phyloP scores from a whole-genome alignment of 257 asterid genomes.

The Capsicum baccatum region DNA sequence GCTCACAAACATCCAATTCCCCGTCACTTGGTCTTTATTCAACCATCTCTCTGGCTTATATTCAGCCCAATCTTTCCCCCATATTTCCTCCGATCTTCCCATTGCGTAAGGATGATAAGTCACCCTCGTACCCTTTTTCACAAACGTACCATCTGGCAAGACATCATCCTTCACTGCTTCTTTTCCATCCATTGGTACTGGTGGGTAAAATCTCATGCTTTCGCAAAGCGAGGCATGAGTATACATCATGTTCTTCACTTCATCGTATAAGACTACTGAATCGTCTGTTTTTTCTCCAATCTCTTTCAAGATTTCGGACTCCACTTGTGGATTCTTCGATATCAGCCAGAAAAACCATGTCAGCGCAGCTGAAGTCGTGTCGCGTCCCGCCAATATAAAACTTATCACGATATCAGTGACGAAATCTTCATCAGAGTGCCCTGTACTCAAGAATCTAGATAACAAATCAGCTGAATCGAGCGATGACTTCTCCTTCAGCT shows the following conservation, averaged over 20 bases:
- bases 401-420: conserved; percentile 64
- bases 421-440: conserved; percentile 55
- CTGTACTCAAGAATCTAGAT: conserved; percentile 58
- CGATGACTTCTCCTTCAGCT: conserved; percentile 32
- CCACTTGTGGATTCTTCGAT: conserved; percentile 37
- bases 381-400: conserved; percentile 73
- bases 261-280: conserved; percentile 39
- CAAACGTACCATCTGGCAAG: conserved; percentile 49
- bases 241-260: conserved; percentile 56
- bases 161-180: conserved; percentile 44
- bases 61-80: conserved; percentile 33
- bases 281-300: conserved; percentile 30
- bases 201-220: conserved; percentile 60
- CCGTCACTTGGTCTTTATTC: conserved; percentile 18
- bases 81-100: conserved; percentile 34
- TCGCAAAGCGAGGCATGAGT: conserved; percentile 59
- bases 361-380: conserved; percentile 68
- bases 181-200: conserved; percentile 52
- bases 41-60: conserved; percentile 42
- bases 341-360: conserved; percentile 79
- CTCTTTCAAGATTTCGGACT: conserved; percentile 43
- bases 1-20: conserved; percentile 32
- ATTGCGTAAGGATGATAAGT: conserved; percentile 36
- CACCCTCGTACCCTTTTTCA: conserved; percentile 32
- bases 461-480: conserved; percentile 51